Evolutionary conservation across 805 yeast genomes (phyloP), one percentile per base, ranked within the genome.

Genomic region (Hanseniaspora singularis): DNA sequence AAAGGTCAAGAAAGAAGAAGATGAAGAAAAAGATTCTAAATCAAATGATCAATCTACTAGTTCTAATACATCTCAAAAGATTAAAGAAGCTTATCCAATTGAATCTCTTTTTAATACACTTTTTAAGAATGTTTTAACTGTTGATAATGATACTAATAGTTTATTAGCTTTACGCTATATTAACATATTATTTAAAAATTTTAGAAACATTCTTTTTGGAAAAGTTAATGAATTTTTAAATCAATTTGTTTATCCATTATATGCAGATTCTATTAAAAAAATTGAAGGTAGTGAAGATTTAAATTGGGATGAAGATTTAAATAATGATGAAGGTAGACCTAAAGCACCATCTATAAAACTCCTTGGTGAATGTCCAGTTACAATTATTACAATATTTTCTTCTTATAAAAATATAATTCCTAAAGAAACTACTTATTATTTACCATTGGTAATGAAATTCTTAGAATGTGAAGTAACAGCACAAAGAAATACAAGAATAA

Each of bases 101-200:
- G 46, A 42, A 36, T 40, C 46, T 27, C 16, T 46, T 3, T 40
- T 46, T 23, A 22, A 26, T 7, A 19, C 33, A 34, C 26, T 70
- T 9, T 64, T 89, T 46, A 75, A 79, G 55, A 61, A 67, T 19
- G 65, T 81, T 12, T 67, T 89, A 50, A 75, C 73, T 16, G 69
- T 66, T 14, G 99, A 94, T 57, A 92, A 92, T 60, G 99, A 94
- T 62, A 96, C 88, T 51, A 92, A 92, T 60, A 97, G 97, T 42
- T 85, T 87, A 1, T 69, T 86, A 43, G 81, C 94, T 61, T 77
- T 92, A 81, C 87, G 85, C 59, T 79, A 86, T 47, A 71, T 88
- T 41, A 85, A 96, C 15, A 74, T 81, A 26, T 65, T 89, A 40
- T 95, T 88, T 65, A 82, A 92, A 60, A 76, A 88, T 1, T 89